Base-by-base conservation (phyloP, 2,329 filamentous ascomycete species). In the Gremmenia infestans region DNA sequence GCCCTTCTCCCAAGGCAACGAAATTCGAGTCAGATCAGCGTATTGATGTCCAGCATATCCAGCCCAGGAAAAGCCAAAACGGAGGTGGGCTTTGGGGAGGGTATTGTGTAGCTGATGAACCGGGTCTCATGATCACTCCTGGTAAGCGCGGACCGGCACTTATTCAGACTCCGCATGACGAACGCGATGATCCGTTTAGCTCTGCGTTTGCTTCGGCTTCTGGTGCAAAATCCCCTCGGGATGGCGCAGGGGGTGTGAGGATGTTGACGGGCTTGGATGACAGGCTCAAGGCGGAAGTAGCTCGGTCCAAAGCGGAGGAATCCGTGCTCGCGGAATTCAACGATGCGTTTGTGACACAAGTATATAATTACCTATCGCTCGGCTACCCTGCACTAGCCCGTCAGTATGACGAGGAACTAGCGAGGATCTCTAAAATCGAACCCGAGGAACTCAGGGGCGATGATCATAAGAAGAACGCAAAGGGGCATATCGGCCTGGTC, bases 351-450 rank as follows among this genome's bases (percentile, higher is more conserved):
- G 84, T 97, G 54, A 96, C 92, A 0, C 93, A 97, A 72, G 92
- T 97, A 7, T 97, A 95, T 79, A 97, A 97, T 72, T 97, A 97
- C 72, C 79, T 97, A 15, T 96, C 91, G 0, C 80, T 97, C 5
- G 93, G 93, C 5, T 97, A 97, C 71, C 92, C 93, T 3, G 86
- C 89, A 36, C 84, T 91, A 66, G 93, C 92, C 11, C 83, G 87
- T 22, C 81, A 83, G 39, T 97, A 89, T 67, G 93, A 97, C 68
- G 81, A 86, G 11, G 93, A 97, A 74, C 78, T 97, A 19, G 83
- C 86, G 63, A 90, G 88, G 69, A 95, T 97, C 55, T 88, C 86
- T 35, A 78, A 81, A 9, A 84, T 96, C 6, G 70, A 81, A 0
- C 68, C 93, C 7, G 76, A 79, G 2, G 87, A 92, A 53, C 78